These are phyloP conservation scores for Batkoa obscura DNA, from an alignment of 371 early-diverging fungal species.

Conservation along the genomic window DNA sequence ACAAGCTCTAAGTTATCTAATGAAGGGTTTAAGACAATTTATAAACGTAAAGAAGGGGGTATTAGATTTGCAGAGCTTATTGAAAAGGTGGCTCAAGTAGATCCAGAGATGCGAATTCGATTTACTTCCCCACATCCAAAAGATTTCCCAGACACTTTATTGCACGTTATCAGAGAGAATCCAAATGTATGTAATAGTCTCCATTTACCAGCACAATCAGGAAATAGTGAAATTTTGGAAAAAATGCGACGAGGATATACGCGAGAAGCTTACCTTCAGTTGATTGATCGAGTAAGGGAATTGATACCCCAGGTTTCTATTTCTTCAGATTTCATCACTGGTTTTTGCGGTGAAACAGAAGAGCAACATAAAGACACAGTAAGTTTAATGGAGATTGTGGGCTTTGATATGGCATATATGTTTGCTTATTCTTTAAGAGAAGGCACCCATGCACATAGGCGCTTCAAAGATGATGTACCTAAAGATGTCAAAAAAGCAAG, in stretches of 20 bases:
- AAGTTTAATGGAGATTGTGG: slow-evolving; percentile 36
- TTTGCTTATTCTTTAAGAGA: slow-evolving; percentile 65
- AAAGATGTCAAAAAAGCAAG: slow-evolving; percentile 33
- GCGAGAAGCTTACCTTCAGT: slow-evolving; percentile 41
- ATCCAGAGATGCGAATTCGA: slow-evolving; percentile 58
- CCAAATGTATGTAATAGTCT: slow-evolving; percentile 48
- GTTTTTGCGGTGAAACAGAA: slow-evolving; percentile 70
- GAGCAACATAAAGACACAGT: slow-evolving; percentile 50
- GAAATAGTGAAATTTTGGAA: slow-evolving; percentile 37
- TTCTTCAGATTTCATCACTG: slow-evolving; percentile 55
- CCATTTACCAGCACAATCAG: slow-evolving; percentile 58
- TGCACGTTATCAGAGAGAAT: slow-evolving; percentile 39
- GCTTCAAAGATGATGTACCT: slow-evolving; percentile 42
- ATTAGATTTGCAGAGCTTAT: slow-evolving; percentile 56
- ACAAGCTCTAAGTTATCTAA: slow-evolving; percentile 25
- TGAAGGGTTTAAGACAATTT: slow-evolving; percentile 53
- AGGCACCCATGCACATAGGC: slow-evolving; percentile 56
- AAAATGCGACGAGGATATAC: slow-evolving; percentile 63
- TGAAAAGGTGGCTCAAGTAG: slow-evolving; percentile 37
- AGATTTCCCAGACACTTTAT: slow-evolving; percentile 54
- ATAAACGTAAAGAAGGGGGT: slow-evolving; percentile 55
- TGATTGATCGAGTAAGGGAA: slow-evolving; percentile 36
- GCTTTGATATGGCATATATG: slow-evolving; percentile 63
- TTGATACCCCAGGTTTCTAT: slow-evolving; percentile 52
- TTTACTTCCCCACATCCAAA: slow-evolving; percentile 72